A percentile compares a stretch with the other conserved stretches of the same genome.
Conservation (phyloP, 306 rosid genomes). For the Cicer chorassanicum region DNA sequence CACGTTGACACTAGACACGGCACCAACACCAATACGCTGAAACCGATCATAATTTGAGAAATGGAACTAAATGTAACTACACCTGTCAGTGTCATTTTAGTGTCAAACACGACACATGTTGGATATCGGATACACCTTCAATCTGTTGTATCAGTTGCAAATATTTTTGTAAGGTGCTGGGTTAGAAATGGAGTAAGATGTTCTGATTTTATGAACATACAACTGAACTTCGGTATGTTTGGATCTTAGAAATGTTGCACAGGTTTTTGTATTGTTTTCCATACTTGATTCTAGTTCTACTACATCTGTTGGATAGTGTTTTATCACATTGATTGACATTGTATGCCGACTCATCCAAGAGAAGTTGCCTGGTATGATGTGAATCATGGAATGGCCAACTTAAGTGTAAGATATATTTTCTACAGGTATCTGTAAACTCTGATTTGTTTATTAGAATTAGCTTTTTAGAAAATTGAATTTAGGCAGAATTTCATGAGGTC, state of each 20-base stretch:
- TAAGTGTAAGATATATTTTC: conserved; percentile 7
- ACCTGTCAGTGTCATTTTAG: too few relatives aligned
- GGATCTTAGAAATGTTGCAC: background rate
- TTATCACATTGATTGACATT: conserved; percentile 32
- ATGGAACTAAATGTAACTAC: too few relatives aligned
- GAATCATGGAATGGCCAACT: conserved; percentile 34
- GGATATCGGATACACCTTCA: too few relatives aligned
- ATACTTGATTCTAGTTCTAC: conserved; percentile 22
- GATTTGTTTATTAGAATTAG: conserved; percentile 2
- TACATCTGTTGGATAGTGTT: conserved; percentile 3
- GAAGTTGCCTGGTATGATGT: conserved; percentile 19
- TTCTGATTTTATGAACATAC: conserved; percentile 27
- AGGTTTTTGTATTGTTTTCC: background rate
- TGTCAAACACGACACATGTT: too few relatives aligned
- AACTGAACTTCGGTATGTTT: conserved; percentile 10
- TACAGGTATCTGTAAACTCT: background rate
- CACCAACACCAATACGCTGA: too few relatives aligned
- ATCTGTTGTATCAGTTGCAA: background rate
- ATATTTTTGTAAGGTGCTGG: background rate
- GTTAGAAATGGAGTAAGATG: conserved; percentile 34
- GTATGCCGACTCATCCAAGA: conserved; percentile 3
- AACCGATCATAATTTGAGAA: too few relatives aligned
- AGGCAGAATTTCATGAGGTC: background rate
- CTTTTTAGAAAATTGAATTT: conserved; percentile 18
- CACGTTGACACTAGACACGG: too few relatives aligned